Evolutionary conservation across 768 basidiomycete genomes (phyloP).

Genomic region (Psilocybe tampanensis): DNA sequence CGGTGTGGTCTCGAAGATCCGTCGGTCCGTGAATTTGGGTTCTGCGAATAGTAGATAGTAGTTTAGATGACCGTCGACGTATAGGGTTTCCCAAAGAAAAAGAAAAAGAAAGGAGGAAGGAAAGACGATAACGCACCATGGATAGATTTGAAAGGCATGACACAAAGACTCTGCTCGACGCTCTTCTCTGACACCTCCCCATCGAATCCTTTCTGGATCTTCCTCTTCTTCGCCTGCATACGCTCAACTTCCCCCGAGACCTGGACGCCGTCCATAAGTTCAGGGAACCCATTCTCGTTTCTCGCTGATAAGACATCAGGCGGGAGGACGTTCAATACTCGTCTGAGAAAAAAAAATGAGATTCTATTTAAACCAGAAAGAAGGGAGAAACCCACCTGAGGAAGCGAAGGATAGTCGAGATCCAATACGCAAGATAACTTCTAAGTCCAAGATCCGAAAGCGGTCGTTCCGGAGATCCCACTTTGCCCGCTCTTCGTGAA

Average conservation of each 20-base stretch:
- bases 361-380: background rate
- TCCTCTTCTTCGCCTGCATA: slow-evolving; percentile 38
- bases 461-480: slow-evolving; percentile 94
- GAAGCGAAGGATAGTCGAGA: slow-evolving; percentile 81
- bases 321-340: slow-evolving; percentile 63
- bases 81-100: no score
- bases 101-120: background rate
- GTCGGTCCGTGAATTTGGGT: slow-evolving; percentile 52
- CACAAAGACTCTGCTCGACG: slow-evolving; percentile 30
- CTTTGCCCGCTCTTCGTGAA: slow-evolving; percentile 74
- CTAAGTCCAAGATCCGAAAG: slow-evolving; percentile 91
- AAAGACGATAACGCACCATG: slow-evolving; percentile 36
- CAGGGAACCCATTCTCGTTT: slow-evolving; percentile 45
- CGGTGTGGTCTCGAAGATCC: slow-evolving; percentile 57
- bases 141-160: slow-evolving; percentile 35
- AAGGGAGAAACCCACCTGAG: slow-evolving; percentile 57
- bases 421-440: slow-evolving; percentile 90
- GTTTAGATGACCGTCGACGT: no score
- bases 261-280: slow-evolving; percentile 36
- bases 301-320: slow-evolving; percentile 50
- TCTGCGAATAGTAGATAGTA: slow-evolving; percentile 39
- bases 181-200: slow-evolving; percentile 55
- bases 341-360: slow-evolving; percentile 29
- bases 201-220: slow-evolving; percentile 69
- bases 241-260: slow-evolving; percentile 23